phyloP scores from a whole-genome alignment of 805 yeast genomes.

The Candida pini region DNA sequence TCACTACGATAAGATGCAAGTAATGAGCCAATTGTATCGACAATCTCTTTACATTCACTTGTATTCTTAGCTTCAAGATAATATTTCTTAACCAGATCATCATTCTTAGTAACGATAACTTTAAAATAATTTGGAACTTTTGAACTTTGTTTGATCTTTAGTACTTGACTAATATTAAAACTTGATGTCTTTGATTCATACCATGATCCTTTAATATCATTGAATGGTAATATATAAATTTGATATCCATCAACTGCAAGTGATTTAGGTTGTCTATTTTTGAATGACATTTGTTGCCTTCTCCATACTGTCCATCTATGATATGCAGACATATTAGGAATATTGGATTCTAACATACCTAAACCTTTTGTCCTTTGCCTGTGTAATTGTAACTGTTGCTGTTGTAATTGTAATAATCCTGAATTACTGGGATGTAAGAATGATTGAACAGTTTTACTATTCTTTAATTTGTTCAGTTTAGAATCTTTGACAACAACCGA shows the following conservation, averaged over 20 bases:
- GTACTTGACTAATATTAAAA: conserved; percentile 75
- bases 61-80: conserved; percentile 72
- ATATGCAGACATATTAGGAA: conserved; percentile 45
- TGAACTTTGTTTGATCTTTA: conserved; percentile 67
- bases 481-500: conserved; percentile 10
- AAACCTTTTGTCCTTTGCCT: too few species aligned
- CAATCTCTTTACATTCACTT: conserved; percentile 65
- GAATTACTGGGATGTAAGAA: conserved; percentile 19
- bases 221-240: conserved; percentile 81
- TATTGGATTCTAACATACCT: conserved; percentile 3
- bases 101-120: conserved; percentile 58
- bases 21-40: conserved; percentile 58
- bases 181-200: conserved; percentile 77
- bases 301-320: conserved; percentile 86
- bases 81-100: conserved; percentile 68
- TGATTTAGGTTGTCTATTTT: conserved; percentile 73
- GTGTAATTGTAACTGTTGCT: neutral
- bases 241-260: conserved; percentile 93
- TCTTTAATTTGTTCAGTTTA: conserved; percentile 18
- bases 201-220: conserved; percentile 57
- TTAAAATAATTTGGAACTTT: conserved; percentile 78
- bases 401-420: conserved; percentile 5
- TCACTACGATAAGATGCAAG: conserved; percentile 39
- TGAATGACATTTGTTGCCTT: conserved; percentile 78
- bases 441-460: conserved; percentile 20